phyloP scores from a whole-genome alignment of 2,329 filamentous ascomycete species.

The Botrytis fabae region DNA sequence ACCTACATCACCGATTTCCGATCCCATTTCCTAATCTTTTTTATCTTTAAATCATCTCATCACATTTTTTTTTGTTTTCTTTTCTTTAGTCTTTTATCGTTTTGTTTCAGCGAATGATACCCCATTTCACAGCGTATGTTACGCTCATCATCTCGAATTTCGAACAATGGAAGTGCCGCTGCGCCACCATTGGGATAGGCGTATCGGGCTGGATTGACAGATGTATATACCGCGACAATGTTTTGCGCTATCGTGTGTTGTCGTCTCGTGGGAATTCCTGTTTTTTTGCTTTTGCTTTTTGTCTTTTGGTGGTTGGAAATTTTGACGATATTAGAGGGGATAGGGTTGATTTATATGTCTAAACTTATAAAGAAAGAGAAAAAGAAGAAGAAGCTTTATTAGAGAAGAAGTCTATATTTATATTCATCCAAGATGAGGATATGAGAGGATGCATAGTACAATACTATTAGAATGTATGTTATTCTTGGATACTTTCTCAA shows the following conservation, averaged over 20 bases:
- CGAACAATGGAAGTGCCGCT: constrained; percentile 49
- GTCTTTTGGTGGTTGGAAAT: background rate
- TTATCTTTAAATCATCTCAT: background rate
- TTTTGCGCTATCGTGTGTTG: constrained; percentile 51
- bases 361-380: background rate
- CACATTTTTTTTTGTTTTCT: background rate
- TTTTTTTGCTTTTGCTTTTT: background rate
- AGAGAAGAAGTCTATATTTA: background rate
- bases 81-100: constrained; percentile 23
- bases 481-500: background rate
- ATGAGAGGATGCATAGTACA: background rate
- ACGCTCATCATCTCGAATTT: constrained; percentile 42
- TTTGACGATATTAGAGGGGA: background rate
- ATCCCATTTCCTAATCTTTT: constrained; percentile 19
- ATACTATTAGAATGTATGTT: background rate
- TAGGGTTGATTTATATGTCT: background rate
- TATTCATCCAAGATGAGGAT: background rate
- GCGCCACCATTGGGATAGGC: constrained; percentile 51
- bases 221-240: constrained; percentile 50
- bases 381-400: background rate
- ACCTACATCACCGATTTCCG: background rate
- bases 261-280: constrained; percentile 37
- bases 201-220: constrained; percentile 46
- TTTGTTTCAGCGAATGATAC: constrained; percentile 49
- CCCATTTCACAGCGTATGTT: constrained; percentile 52